A percentile compares a stretch with the other conserved stretches of the same genome.
phyloP scores from a whole-genome alignment of 1,284 basidiomycete genomes.

The Microbotryum saponariae region DNA sequence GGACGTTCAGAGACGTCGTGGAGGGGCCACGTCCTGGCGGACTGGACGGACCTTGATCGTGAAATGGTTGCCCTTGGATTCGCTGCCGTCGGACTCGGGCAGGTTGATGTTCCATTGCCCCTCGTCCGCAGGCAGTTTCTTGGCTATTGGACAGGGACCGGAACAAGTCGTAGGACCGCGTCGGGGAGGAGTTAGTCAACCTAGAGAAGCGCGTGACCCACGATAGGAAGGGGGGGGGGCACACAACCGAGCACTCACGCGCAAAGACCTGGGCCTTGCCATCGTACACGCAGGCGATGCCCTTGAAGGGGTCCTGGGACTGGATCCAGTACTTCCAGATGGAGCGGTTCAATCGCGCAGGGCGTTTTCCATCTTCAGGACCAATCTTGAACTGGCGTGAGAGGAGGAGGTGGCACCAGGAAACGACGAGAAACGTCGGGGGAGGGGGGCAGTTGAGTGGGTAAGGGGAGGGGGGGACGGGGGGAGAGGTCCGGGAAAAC shows the following conservation, averaged over 20 bases:
- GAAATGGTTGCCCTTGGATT: no score
- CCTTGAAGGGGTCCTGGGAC: background rate
- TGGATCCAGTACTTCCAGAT: slow-evolving; percentile 1
- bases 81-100: slow-evolving; percentile 5
- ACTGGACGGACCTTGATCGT: no score
- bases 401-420: no score
- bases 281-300: background rate
- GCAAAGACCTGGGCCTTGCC: slow-evolving; percentile 4
- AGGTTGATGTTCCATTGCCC: slow-evolving; percentile 11
- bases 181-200: background rate
- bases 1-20: background rate
- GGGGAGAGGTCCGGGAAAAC: no score
- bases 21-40: no score
- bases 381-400: background rate
- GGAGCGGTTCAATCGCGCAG: slow-evolving; percentile 2
- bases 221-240: background rate
- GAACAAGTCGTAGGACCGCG: background rate
- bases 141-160: background rate
- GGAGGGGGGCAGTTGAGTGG: no score
- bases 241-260: background rate
- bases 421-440: no score
- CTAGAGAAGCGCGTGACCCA: background rate
- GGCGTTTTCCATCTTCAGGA: background rate
- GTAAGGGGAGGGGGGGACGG: no score
- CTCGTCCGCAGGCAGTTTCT: slow-evolving; percentile 6